Percentiles rank a stretch among this genome's conserved stretches.
Conservation (phyloP, 2,329 filamentous ascomycete species). For the Rhynchosporium agropyri region DNA sequence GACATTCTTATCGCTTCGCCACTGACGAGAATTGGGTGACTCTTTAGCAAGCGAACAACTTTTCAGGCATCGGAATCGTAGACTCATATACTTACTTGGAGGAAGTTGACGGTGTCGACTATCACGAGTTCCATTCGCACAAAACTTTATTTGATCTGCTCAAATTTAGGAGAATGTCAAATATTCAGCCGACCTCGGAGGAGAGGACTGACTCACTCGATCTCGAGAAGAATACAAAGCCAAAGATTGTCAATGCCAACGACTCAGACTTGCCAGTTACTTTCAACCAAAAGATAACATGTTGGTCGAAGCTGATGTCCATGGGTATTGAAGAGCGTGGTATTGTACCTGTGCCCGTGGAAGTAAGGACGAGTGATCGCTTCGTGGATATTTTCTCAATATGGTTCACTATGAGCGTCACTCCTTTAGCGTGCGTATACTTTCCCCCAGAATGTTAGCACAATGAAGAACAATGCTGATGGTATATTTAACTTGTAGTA, state of each 20-base stretch:
- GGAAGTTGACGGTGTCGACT: background rate
- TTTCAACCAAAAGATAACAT: background rate
- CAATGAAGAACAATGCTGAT: background rate
- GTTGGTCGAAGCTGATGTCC: conserved; percentile 19
- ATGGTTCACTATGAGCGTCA: conserved; percentile 61
- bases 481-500: conserved; percentile 43
- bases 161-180: background rate
- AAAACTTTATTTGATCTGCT: background rate
- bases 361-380: conserved; percentile 55
- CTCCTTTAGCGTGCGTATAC: conserved; percentile 57
- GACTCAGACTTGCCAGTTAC: conserved; percentile 10
- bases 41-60: background rate
- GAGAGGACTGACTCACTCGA: conserved; percentile 11
- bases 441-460: background rate
- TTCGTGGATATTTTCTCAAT: conserved; percentile 62
- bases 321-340: conserved; percentile 56
- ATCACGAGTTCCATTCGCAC: background rate
- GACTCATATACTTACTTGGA: background rate
- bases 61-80: background rate
- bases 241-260: conserved; percentile 12
- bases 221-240: conserved; percentile 7
- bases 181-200: conserved; percentile 4
- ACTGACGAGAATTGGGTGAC: background rate
- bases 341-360: conserved; percentile 57
- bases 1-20: conserved; percentile 8